Evolutionary conservation across 2,329 filamentous ascomycete species (phyloP).

Genomic region (Cladosporium halotolerans): DNA sequence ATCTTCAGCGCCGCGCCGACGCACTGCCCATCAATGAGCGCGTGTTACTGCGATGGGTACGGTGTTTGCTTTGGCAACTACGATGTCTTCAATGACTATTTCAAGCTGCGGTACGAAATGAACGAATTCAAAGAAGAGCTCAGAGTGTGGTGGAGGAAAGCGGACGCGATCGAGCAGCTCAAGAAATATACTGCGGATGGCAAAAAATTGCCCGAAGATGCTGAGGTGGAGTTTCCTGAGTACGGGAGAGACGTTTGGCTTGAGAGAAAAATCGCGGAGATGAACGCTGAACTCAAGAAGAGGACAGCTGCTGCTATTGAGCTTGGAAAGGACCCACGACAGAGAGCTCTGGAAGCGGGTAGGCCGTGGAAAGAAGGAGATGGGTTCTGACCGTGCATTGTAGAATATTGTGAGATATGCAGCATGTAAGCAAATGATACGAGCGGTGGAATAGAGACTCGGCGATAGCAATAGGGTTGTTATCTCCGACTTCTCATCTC

Average conservation of each 20-base stretch:
- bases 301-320: constrained; percentile 41
- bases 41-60: constrained; percentile 60
- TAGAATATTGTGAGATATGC: neutral
- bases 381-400: constrained; percentile 31
- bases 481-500: too few species aligned
- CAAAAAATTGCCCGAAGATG: constrained; percentile 35
- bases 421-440: neutral
- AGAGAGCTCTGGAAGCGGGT: constrained; percentile 48
- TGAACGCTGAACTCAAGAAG: constrained; percentile 38
- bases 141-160: constrained; percentile 36
- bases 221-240: constrained; percentile 33
- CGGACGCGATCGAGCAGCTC: constrained; percentile 32
- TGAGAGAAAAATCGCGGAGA: constrained; percentile 37
- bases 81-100: constrained; percentile 43
- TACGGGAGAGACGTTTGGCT: constrained; percentile 40
- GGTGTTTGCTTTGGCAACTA: constrained; percentile 55
- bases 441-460: too few species aligned
- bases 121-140: constrained; percentile 38
- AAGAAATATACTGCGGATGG: constrained; percentile 34
- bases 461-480: too few species aligned
- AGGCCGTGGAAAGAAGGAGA: constrained; percentile 51
- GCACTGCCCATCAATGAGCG: constrained; percentile 47
- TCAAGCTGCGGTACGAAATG: constrained; percentile 40
- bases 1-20: constrained; percentile 50
- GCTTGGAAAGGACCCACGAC: constrained; percentile 46